Evolutionary conservation across 2,329 filamentous ascomycete genomes (phyloP).

Genomic region (Cladorrhinum sp.): DNA sequence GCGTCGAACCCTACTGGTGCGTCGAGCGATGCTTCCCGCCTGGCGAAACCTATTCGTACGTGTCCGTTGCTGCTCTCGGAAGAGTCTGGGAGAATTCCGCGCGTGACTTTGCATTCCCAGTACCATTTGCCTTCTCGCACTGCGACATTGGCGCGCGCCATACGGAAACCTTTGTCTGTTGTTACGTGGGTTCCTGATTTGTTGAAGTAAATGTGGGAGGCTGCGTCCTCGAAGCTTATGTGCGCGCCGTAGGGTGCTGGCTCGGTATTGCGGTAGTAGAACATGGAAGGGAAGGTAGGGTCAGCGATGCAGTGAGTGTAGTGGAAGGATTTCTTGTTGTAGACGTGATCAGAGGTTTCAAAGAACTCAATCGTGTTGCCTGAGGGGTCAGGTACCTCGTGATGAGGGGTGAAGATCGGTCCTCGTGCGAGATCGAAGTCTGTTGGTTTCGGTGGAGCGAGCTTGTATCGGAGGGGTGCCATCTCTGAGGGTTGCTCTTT

Average conservation of each 20-base stretch:
- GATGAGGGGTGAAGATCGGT: slow-evolving; percentile 55
- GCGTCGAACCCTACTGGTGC: slow-evolving; percentile 83
- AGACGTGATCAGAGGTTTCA: slow-evolving; percentile 63
- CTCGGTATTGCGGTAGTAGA: slow-evolving; percentile 88
- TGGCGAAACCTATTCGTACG: slow-evolving; percentile 83
- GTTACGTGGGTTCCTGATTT: slow-evolving; percentile 73
- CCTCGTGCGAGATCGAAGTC: slow-evolving; percentile 61
- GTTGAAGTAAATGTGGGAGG: slow-evolving; percentile 80
- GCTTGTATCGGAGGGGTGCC: slow-evolving; percentile 58
- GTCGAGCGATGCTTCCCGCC: slow-evolving; percentile 77
- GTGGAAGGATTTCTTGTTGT: slow-evolving; percentile 72
- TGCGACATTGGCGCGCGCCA: slow-evolving; percentile 85
- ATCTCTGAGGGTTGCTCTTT: slow-evolving; percentile 44
- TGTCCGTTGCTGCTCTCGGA: slow-evolving; percentile 50
- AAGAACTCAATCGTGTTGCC: slow-evolving; percentile 56
- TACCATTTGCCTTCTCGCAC: slow-evolving; percentile 88
- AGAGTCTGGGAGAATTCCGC: slow-evolving; percentile 60
- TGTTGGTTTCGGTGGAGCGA: slow-evolving; percentile 59
- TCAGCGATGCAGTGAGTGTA: slow-evolving; percentile 92
- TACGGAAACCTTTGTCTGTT: slow-evolving; percentile 89
- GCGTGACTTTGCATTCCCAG: slow-evolving; percentile 88
- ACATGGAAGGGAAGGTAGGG: slow-evolving; percentile 76
- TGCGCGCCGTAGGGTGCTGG: slow-evolving; percentile 77
- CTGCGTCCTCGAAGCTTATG: slow-evolving; percentile 90
- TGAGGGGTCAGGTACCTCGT: slow-evolving; percentile 49